Evolutionary conservation across 2,329 filamentous ascomycete genomes (phyloP).

Genomic region (Curvularia sp.): DNA sequence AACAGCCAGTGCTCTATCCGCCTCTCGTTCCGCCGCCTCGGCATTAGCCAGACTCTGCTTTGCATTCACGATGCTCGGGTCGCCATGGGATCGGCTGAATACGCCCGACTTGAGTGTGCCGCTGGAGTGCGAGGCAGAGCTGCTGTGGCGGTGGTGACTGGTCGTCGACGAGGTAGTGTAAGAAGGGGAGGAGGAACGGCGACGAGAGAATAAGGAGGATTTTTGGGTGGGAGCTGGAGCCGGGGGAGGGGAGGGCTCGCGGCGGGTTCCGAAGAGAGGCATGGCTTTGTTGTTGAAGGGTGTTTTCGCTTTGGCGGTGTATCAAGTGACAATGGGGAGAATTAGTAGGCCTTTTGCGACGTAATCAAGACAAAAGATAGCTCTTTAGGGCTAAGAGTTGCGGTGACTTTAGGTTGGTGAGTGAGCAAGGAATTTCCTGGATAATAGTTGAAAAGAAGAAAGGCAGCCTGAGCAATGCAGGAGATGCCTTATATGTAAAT

Average conservation of each 20-base stretch:
- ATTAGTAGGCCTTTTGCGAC: neutral
- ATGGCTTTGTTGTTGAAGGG: conserved; percentile 20
- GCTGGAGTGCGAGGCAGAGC: conserved; percentile 22
- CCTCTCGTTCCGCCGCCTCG: conserved; percentile 69
- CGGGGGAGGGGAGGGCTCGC: conserved; percentile 33
- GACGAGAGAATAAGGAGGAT: conserved; percentile 47
- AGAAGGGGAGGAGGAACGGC: conserved; percentile 42
- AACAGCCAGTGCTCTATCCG: conserved; percentile 67
- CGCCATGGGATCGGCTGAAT: conserved; percentile 56
- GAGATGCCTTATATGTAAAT: neutral
- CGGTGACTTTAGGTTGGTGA: neutral
- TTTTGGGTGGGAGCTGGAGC: conserved; percentile 37
- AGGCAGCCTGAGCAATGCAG: neutral
- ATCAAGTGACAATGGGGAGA: neutral
- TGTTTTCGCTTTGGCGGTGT: too few species aligned
- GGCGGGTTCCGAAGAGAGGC: conserved; percentile 47
- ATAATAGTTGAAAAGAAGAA: neutral
- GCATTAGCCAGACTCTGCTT: conserved; percentile 68
- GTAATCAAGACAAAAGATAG: neutral
- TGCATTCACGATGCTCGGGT: conserved; percentile 68
- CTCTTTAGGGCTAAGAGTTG: neutral
- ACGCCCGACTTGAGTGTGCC: conserved; percentile 47
- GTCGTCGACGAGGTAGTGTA: neutral
- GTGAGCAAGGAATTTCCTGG: neutral
- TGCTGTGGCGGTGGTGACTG: conserved; percentile 23